Conservation (phyloP, 2,329 filamentous ascomycete genomes). For the Penicillium expansum region DNA sequence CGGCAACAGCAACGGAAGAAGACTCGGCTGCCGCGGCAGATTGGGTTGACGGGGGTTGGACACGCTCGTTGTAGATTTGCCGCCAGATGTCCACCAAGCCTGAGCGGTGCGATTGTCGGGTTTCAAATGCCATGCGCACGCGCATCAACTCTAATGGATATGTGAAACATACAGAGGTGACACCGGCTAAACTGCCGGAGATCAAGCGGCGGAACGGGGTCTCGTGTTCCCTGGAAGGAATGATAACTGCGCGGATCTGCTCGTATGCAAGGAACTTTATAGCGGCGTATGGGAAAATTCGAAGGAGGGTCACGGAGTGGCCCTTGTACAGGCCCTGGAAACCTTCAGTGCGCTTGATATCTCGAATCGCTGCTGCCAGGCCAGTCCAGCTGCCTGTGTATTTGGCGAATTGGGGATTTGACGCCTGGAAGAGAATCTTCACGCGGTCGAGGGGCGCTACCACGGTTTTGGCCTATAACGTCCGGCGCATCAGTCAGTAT, state of each 20-base stretch:
- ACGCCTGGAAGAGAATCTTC: slow-evolving; percentile 97
- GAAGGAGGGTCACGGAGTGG: slow-evolving; percentile 87
- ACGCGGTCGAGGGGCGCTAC: slow-evolving; percentile 95
- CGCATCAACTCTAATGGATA: slow-evolving; percentile 92
- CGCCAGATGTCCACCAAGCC: slow-evolving; percentile 73
- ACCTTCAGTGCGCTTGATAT: slow-evolving; percentile 77
- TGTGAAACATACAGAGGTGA: slow-evolving; percentile 91
- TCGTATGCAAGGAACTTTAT: slow-evolving; percentile 99
- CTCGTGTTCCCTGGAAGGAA: slow-evolving; percentile 69
- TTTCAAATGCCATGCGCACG: slow-evolving; percentile 92
- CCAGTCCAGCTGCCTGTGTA: slow-evolving; percentile 89
- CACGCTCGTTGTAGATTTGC: slow-evolving; percentile 80
- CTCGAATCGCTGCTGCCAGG: slow-evolving; percentile 73
- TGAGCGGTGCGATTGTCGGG: slow-evolving; percentile 67
- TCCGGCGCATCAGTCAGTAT: slow-evolving; percentile 10
- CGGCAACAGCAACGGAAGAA: slow-evolving; percentile 41
- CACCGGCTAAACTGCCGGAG: slow-evolving; percentile 57
- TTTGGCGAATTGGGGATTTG: slow-evolving; percentile 88
- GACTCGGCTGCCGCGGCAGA: slow-evolving; percentile 26
- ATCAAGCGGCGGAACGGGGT: slow-evolving; percentile 67
- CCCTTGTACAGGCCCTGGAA: slow-evolving; percentile 78
- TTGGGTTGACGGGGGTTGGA: slow-evolving; percentile 35
- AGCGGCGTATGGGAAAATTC: slow-evolving; percentile 95
- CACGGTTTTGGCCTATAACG: slow-evolving; percentile 78
- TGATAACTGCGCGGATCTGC: slow-evolving; percentile 79